A percentile compares a stretch with the other conserved stretches of the same genome.
Evolutionary conservation across 78 protist species (phyloP).

Genomic region (Dictyostelium purpureum): DNA sequence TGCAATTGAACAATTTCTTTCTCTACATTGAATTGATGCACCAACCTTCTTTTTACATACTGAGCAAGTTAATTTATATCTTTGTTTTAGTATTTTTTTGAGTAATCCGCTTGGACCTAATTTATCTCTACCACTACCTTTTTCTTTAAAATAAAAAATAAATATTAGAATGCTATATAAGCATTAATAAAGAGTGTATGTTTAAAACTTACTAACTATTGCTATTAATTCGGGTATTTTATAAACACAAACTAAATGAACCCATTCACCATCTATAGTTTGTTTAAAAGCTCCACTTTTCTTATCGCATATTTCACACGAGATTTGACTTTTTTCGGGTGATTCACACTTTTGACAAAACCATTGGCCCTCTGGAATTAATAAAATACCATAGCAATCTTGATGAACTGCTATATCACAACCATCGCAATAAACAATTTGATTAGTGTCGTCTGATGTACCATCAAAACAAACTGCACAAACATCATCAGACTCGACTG

Average conservation of each 20-base stretch:
- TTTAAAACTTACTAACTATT: slow-evolving; percentile 3
- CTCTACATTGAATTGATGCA: slow-evolving; percentile 77
- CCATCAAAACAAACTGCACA: slow-evolving; percentile 85
- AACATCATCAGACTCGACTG: slow-evolving; percentile 63
- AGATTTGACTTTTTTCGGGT: background rate
- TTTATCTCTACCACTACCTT: slow-evolving; percentile 26
- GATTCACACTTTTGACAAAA: slow-evolving; percentile 83
- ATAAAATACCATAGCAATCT: slow-evolving; percentile 82
- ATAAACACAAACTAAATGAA: slow-evolving; percentile 54
- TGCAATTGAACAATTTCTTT: slow-evolving; percentile 73
- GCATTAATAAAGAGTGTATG: too few relatives aligned
- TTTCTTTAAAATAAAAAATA: background rate
- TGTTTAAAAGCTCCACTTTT: slow-evolving; percentile 64
- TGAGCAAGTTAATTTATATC: slow-evolving; percentile 51
- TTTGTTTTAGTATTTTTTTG: slow-evolving; percentile 27
- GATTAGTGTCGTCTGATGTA: slow-evolving; percentile 80
- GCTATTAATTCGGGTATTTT: slow-evolving; percentile 36
- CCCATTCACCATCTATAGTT: slow-evolving; percentile 69
- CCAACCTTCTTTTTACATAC: slow-evolving; percentile 73
- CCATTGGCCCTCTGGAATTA: slow-evolving; percentile 86
- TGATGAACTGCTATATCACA: slow-evolving; percentile 87
- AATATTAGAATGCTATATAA: too few relatives aligned
- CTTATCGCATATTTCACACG: slow-evolving; percentile 39
- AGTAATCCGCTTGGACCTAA: slow-evolving; percentile 47
- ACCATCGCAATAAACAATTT: slow-evolving; percentile 87